A percentile compares a stretch with the other conserved stretches of the same genome.
Conservation (phyloP, 139 green algal species). For the Raphidocelis subcapitata region DNA sequence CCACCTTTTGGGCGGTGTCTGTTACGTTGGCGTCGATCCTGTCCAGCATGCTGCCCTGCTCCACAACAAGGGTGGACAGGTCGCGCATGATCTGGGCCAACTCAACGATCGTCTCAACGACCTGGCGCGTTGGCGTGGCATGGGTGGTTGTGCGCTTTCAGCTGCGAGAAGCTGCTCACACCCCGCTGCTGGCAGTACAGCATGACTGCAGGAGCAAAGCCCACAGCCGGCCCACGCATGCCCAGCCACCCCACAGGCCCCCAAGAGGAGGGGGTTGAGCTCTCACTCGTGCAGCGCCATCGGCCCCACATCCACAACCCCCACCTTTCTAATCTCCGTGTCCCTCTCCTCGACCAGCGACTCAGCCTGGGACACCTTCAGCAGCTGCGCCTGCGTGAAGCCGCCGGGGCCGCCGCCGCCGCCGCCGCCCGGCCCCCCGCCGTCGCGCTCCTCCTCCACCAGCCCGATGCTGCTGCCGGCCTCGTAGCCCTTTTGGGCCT, state of each 20-base stretch:
- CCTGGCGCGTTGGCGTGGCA: no score
- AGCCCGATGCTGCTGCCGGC: constrained; percentile 40
- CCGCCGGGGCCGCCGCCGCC: constrained; percentile 66
- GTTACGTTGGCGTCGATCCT: constrained; percentile 62
- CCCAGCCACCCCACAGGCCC: no score
- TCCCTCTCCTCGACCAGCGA: constrained; percentile 78
- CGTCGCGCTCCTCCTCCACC: constrained; percentile 29
- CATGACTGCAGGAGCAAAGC: no score
- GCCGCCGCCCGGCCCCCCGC: constrained; percentile 14
- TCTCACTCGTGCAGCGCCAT: no score
- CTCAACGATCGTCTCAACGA: constrained; percentile 64
- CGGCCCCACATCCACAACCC: no score
- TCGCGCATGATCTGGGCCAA: constrained; percentile 95
- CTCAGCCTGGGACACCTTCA: constrained; percentile 30
- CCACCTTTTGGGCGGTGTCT: constrained; percentile 36
- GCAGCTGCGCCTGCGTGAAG: constrained; percentile 76
- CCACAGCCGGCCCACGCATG: no score
- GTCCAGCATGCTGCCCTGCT: constrained; percentile 97
- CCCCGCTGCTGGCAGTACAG: no score
- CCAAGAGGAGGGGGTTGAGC: no score
- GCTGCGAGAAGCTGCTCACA: no score
- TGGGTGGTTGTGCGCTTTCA: no score
- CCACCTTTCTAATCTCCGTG: constrained; percentile 71
- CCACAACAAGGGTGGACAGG: constrained; percentile 91
- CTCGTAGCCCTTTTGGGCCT: constrained; percentile 65